Percentiles rank a stretch among this genome's conserved stretches.
These are phyloP conservation scores for Lumnitzera racemosa DNA, from an alignment of 345 rosid species.

Conservation along the genomic window DNA sequence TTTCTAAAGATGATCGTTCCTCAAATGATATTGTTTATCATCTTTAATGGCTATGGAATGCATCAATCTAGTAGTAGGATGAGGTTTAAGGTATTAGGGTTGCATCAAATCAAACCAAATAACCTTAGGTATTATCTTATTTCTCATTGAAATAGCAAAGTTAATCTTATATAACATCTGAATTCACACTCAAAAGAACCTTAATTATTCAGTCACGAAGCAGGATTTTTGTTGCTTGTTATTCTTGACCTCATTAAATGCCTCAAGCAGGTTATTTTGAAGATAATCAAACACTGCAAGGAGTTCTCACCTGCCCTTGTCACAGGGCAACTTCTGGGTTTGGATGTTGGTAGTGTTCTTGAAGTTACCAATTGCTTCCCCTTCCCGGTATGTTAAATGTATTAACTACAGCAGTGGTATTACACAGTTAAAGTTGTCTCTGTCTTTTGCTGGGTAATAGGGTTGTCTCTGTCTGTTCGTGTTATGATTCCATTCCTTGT, in stretches of 20 bases:
- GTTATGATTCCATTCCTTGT: neutral
- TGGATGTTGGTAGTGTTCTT: constrained; percentile 97
- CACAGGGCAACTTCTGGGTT: constrained; percentile 95
- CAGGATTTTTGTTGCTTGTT: neutral
- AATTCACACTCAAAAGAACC: too few relatives aligned
- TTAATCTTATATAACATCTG: too few relatives aligned
- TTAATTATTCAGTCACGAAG: neutral
- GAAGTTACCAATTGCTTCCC: constrained; percentile 99
- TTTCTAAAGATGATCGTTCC: too few relatives aligned
- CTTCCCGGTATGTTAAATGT: constrained; percentile 53
- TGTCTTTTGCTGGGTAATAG: too few relatives aligned
- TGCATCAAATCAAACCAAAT: too few relatives aligned
- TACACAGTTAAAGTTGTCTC: neutral
- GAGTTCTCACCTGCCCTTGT: constrained; percentile 94
- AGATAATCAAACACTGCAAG: constrained; percentile 97
- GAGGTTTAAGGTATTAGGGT: too few relatives aligned
- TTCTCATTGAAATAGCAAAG: too few relatives aligned
- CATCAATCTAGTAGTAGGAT: too few relatives aligned
- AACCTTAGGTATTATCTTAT: too few relatives aligned
- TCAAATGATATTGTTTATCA: too few relatives aligned
- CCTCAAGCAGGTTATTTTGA: constrained; percentile 57
- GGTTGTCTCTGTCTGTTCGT: neutral
- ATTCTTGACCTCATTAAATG: neutral
- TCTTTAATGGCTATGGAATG: too few relatives aligned
- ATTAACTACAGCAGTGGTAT: too few relatives aligned